Conservation (phyloP, 352 stramenopile genomes). For the Phytophthora podocarpi region DNA sequence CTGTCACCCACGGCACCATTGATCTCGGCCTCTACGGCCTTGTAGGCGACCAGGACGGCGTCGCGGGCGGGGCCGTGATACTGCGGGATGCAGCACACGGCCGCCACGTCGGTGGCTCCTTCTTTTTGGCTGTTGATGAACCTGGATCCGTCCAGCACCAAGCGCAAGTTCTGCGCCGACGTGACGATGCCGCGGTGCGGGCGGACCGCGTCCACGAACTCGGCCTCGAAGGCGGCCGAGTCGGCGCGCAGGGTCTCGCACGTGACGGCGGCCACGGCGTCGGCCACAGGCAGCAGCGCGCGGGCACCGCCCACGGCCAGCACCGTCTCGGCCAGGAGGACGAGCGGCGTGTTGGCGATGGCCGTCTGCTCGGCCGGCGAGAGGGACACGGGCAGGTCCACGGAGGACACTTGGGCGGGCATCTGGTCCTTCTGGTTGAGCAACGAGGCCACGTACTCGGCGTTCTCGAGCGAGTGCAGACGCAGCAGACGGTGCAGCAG, state of each 20-base stretch:
- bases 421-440: constrained; percentile 64
- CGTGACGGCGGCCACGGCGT: constrained; percentile 82
- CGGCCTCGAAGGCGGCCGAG: constrained; percentile 79
- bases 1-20: constrained; percentile 45
- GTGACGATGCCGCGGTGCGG: constrained; percentile 89
- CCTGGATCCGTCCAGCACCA: constrained; percentile 91
- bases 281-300: constrained; percentile 65
- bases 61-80: constrained; percentile 84
- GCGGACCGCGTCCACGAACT: constrained; percentile 79
- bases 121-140: constrained; percentile 66
- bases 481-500: constrained; percentile 52
- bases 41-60: constrained; percentile 63
- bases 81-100: constrained; percentile 75
- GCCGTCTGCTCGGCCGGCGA: constrained; percentile 41
- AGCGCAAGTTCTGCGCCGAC: constrained; percentile 79
- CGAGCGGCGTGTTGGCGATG: constrained; percentile 40
- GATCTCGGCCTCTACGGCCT: constrained; percentile 77
- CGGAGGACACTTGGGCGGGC: constrained; percentile 19
- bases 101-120: constrained; percentile 38
- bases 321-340: constrained; percentile 56
- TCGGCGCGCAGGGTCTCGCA: constrained; percentile 79
- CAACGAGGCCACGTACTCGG: constrained; percentile 52
- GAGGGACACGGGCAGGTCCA: constrained; percentile 51
- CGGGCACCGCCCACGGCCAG: constrained; percentile 69
- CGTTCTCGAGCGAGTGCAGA: constrained; percentile 37